Evolutionary conservation across 257 asterid genomes (phyloP), one percentile per base, ranked within the genome.

Genomic region (Thymus quinquecostatus): DNA sequence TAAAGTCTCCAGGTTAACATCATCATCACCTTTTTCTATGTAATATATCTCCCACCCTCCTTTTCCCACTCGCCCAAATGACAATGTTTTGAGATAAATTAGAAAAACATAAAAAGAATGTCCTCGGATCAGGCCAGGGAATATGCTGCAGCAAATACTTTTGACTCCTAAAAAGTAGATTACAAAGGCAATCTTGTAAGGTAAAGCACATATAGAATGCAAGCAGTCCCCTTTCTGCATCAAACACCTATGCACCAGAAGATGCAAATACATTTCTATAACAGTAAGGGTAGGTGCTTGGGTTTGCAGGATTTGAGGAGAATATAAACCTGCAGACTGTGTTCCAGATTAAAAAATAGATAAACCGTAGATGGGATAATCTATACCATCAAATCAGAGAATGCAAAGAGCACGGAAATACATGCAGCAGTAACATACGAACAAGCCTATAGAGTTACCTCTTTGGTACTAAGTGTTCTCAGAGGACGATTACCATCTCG

Each of bases 381-480:
- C 21, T 30, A 49, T 45, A 30, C 13, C 60, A 62, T 59, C 43
- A 48, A 50, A 60, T 80, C 68, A 68, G 33, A 47, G 51, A 33
- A 43, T 63, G 49, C 60, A 56, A 21, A 56, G 66, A n/a, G 30
- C 58, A 64, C 54, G 70, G 36, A 58, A 27, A 64, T 32, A 32
- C 67, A 61, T 62, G 21, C 68, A 70, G 61, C 45, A 68, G 60
- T 36, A 61, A 72, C 44, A 10, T 12, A 56, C 27, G 28, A 64
- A 40, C 3, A 32, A 44, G 49, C 51, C 32, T 10, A 47, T 7
- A 59, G 56, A 53, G 49, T 55, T 76, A 95, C 98, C 98, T 95
- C 99, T 81, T 92, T 92, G 71, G 96, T 89, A 79, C 99, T 88
- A 69, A 95, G 96, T 72, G 96, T 87, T 80, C 99, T 92, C 83